phyloP scores from a whole-genome alignment of 805 yeast genomes.

The Pachysolen tannophilus region DNA sequence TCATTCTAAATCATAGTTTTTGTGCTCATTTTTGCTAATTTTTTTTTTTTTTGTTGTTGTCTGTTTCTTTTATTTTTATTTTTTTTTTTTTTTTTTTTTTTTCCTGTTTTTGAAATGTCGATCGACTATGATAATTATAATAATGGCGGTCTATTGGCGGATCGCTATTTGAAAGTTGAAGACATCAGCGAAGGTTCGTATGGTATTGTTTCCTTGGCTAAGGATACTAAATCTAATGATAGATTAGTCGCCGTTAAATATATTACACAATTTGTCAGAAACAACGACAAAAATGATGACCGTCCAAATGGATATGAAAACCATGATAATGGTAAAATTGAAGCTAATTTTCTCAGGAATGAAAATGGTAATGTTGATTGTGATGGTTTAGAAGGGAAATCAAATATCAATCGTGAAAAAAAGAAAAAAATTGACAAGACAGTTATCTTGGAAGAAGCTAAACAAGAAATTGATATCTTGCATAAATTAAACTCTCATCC shows the following conservation, averaged over 20 bases:
- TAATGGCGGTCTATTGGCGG: slow-evolving; percentile 40
- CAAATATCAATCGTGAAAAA: slow-evolving; percentile 11
- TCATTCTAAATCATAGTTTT: too few species aligned
- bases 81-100: neutral
- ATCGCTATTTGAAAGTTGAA: slow-evolving; percentile 58
- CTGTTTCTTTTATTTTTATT: neutral
- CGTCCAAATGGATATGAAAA: neutral
- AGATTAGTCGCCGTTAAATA: slow-evolving; percentile 79
- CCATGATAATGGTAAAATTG: neutral
- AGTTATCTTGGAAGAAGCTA: slow-evolving; percentile 45
- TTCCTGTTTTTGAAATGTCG: slow-evolving; percentile 13
- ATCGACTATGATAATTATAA: slow-evolving; percentile 20
- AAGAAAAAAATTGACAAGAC: slow-evolving; percentile 18
- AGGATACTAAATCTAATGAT: slow-evolving; percentile 42
- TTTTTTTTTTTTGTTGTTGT: neutral
- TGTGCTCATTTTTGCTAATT: too few species aligned
- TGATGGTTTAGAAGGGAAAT: slow-evolving; percentile 1
- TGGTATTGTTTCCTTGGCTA: slow-evolving; percentile 85
- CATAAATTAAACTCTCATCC: slow-evolving; percentile 49
- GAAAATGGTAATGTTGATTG: neutral
- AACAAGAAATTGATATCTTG: slow-evolving; percentile 61
- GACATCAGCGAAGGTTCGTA: slow-evolving; percentile 89
- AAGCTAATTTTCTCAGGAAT: neutral
- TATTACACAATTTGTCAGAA: slow-evolving; percentile 52
- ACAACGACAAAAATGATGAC: slow-evolving; percentile 22